A percentile compares a stretch with the other conserved stretches of the same genome.
These are phyloP conservation scores for Beauveria rudraprayagi DNA, from an alignment of 2,329 filamentous ascomycete species.

Conservation along the genomic window DNA sequence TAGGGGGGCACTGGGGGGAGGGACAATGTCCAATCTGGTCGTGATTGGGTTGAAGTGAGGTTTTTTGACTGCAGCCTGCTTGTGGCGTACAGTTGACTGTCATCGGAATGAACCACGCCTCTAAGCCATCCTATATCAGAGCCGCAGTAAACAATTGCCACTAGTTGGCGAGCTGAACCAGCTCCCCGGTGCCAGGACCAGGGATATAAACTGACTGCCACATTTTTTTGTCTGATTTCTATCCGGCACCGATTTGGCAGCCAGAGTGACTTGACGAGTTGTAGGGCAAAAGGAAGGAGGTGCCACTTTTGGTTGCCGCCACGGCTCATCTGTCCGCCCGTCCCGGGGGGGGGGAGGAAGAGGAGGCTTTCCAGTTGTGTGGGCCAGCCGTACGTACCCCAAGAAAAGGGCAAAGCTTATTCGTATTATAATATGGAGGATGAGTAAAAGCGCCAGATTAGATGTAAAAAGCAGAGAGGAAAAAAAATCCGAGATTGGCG, in stretches of 20 bases:
- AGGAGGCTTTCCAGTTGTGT: background rate
- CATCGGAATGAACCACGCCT: conserved; percentile 6
- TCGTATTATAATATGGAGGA: background rate
- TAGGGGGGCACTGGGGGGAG: background rate
- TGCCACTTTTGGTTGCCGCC: conserved; percentile 9
- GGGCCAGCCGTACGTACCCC: background rate
- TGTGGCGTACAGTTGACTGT: conserved; percentile 2
- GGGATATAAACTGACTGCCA: background rate
- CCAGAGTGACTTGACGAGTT: background rate
- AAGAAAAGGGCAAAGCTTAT: background rate
- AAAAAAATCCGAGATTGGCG: background rate
- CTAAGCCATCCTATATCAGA: conserved; percentile 1
- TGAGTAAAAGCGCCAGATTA: background rate
- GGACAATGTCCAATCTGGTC: background rate
- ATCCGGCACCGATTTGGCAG: conserved; percentile 1
- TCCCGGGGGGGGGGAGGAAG: background rate
- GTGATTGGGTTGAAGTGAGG: background rate
- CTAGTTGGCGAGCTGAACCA: conserved; percentile 4
- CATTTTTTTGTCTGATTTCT: background rate
- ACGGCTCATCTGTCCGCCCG: conserved; percentile 13
- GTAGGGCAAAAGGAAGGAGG: background rate
- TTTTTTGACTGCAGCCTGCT: background rate
- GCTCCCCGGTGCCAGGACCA: conserved; percentile 7
- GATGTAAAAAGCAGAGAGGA: background rate
- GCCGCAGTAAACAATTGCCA: background rate